Evolutionary conservation across 2,329 filamentous ascomycete species (phyloP), one percentile per base, ranked within the genome.

Genomic region (Penicillium sp.): DNA sequence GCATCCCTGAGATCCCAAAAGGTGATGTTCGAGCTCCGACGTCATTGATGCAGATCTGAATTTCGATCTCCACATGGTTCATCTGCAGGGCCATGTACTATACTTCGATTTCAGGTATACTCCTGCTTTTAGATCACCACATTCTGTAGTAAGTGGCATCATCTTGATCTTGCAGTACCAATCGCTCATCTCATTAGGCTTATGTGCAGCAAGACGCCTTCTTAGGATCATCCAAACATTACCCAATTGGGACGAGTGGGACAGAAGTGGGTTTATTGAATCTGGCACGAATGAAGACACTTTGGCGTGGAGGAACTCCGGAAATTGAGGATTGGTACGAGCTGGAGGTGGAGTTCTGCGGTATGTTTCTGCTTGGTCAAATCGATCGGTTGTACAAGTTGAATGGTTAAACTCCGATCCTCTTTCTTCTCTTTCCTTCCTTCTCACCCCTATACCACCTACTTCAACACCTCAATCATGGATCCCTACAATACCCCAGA

Each of bases 401-500:
- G 8, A 5, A 27, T 27, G 3, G 24, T 27, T 27, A 5, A 8
- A 38, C 36, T 38, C 36, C 36, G n/a, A 16, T 38, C 36, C 7
- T 38, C 14, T 16, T 14, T 14, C 36, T 6, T 11, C 14, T 14
- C 21, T 5, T 18, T n/a, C 16, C n/a, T 21, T 16, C 38, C 4
- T 18, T 21, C 6, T 21, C 10, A 16, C 16, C 38, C 18, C 38
- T 40, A 10, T 11, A 9, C 8, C n/a, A n/a, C 16, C 36, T 38
- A 8, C 34, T 18, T 18, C 5, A 40, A 40, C 11, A 34, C 14
- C 14, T 13, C 8, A 34, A 40, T 22, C 31, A 55, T 58, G 46
- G 40, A 50, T 43, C 42, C 43, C 14, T 58, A 58, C 24, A 56
- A 32, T 39, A 56, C 53, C 7, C 53, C 27, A 45, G 65, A 69